A percentile compares a stretch with the other conserved stretches of the same genome.
Conservation (phyloP, 2,329 filamentous ascomycete genomes). For the Coleophoma cylindrospora region DNA sequence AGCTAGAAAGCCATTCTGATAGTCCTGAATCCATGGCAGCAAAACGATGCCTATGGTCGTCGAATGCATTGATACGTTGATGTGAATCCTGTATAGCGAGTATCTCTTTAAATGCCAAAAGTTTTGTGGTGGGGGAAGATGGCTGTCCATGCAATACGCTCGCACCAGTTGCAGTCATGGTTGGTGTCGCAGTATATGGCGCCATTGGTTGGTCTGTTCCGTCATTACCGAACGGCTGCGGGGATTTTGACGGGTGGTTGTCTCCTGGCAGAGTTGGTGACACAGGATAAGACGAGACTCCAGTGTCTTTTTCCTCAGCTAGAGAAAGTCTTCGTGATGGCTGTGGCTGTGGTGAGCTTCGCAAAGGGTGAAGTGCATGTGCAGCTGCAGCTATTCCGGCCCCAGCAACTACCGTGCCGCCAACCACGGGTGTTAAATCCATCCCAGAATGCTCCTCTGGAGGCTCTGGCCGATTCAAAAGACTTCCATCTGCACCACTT, state of each 20-base stretch:
- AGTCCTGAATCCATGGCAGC: constrained; percentile 71
- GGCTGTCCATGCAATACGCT: neutral
- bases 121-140: constrained; percentile 3
- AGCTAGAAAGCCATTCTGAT: constrained; percentile 46
- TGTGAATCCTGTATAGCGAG: constrained; percentile 58
- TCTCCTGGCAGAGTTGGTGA: constrained; percentile 33
- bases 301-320: constrained; percentile 39
- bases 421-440: constrained; percentile 11
- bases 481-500: neutral
- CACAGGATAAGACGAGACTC: constrained; percentile 28
- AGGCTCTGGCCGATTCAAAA: neutral
- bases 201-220: constrained; percentile 6
- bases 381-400: constrained; percentile 1
- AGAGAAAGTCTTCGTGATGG: constrained; percentile 29
- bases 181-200: neutral
- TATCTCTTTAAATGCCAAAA: constrained; percentile 65
- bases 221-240: constrained; percentile 11
- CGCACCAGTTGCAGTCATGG: neutral
- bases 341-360: constrained; percentile 1
- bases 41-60: constrained; percentile 67
- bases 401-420: constrained; percentile 7
- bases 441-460: constrained; percentile 7
- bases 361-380: neutral
- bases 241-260: constrained; percentile 30
- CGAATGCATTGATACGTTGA: constrained; percentile 70